Conservation (phyloP, 805 yeast species). For the Nakazawaea wickerhamii region DNA sequence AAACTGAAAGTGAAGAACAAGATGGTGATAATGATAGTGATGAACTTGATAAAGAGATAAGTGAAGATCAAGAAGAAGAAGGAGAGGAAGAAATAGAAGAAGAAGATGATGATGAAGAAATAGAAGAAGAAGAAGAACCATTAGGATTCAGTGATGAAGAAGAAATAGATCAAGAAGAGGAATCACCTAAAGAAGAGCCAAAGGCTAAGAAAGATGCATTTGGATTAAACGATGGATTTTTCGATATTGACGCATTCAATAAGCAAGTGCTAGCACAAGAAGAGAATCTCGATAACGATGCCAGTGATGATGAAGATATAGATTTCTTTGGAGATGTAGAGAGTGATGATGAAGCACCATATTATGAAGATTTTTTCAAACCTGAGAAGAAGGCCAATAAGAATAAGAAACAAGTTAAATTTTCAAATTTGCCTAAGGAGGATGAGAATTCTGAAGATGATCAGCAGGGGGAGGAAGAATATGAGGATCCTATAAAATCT, state of each 20-base stretch:
- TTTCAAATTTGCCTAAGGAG: background rate
- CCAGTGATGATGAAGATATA: slow-evolving; percentile 47
- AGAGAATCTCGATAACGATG: slow-evolving; percentile 31
- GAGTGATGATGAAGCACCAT: slow-evolving; percentile 36
- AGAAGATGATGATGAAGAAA: slow-evolving; percentile 15
- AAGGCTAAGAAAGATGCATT: slow-evolving; percentile 40
- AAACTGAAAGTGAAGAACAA: slow-evolving; percentile 28
- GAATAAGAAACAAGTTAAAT: slow-evolving; percentile 10
- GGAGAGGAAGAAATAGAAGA: slow-evolving; percentile 22
- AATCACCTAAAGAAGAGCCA: slow-evolving; percentile 15
- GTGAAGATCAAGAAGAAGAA: slow-evolving; percentile 24
- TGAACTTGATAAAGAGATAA: slow-evolving; percentile 23
- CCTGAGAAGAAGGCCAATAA: slow-evolving; percentile 18
- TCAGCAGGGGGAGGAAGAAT: slow-evolving; percentile 51
- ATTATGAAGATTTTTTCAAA: slow-evolving; percentile 66
- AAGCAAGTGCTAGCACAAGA: slow-evolving; percentile 67
- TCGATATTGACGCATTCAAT: slow-evolving; percentile 80
- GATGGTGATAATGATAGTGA: slow-evolving; percentile 23
- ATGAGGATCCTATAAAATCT: slow-evolving; percentile 51
- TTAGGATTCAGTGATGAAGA: slow-evolving; percentile 12
- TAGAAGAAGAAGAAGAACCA: slow-evolving; percentile 13
- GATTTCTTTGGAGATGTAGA: slow-evolving; percentile 37
- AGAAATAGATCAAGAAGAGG: slow-evolving; percentile 13
- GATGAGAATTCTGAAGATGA: slow-evolving; percentile 18
- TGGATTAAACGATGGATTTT: slow-evolving; percentile 79